A percentile compares a stretch with the other conserved stretches of the same genome.
Conservation (phyloP, 164 flowering plant genomes). For the Pachysandra terminalis region DNA sequence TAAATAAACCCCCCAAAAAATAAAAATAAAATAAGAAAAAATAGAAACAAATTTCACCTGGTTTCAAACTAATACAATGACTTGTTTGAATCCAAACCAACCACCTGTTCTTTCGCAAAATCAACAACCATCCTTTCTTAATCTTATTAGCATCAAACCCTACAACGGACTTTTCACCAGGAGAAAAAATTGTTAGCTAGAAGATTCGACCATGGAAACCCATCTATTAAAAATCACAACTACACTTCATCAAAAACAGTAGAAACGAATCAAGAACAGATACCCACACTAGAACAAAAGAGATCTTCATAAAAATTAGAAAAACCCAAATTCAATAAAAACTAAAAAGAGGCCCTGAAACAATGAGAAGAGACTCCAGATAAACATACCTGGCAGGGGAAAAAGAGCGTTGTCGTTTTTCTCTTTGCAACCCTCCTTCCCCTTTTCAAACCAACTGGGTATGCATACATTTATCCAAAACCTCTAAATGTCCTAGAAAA, state of each 20-base stretch:
- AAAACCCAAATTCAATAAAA: slow-evolving; percentile 4
- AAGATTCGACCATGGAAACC: slow-evolving; percentile 15
- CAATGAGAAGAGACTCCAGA: not conserved
- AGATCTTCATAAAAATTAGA: slow-evolving; percentile 2
- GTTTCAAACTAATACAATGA: too few relatives aligned
- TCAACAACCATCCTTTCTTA: not conserved
- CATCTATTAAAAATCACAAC: too few relatives aligned
- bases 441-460: slow-evolving; percentile 7
- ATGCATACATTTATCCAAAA: not conserved
- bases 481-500: slow-evolving; percentile 2
- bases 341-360: not conserved
- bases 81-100: not conserved
- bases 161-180: not conserved
- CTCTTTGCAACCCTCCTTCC: not conserved
- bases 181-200: slow-evolving; percentile 5
- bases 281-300: slow-evolving; percentile 12
- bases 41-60: too few relatives aligned
- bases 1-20: too few relatives aligned
- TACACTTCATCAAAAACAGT: slow-evolving; percentile 8
- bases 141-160: slow-evolving; percentile 15
- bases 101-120: not conserved
- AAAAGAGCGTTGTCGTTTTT: not conserved
- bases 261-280: slow-evolving; percentile 3
- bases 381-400: not conserved
- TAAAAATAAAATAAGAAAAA: too few relatives aligned